Evolutionary conservation across 2,329 filamentous ascomycete species (phyloP).

Genomic region (Thielaviopsis euricoi): DNA sequence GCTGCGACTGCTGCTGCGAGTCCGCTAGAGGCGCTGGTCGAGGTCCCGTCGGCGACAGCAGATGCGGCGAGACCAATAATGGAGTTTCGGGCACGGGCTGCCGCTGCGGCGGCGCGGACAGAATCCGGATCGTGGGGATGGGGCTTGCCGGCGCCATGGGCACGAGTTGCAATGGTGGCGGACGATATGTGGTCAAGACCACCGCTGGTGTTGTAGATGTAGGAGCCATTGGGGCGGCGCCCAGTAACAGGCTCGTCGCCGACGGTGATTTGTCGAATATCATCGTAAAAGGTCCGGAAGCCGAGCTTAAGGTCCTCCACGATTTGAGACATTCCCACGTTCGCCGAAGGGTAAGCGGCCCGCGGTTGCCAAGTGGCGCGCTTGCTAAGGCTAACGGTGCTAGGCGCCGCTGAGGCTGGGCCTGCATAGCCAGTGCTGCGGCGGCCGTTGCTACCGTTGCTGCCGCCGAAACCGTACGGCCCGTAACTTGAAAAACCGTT

Average conservation of each 20-base stretch:
- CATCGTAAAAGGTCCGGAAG: conserved; percentile 86
- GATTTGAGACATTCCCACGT: conserved; percentile 50
- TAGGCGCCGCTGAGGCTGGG: conserved; percentile 15
- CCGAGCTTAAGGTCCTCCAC: conserved; percentile 81
- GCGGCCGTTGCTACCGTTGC: not conserved
- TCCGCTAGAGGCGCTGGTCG: not conserved
- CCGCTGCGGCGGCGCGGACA: conserved; percentile 25
- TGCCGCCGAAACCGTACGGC: conserved; percentile 2
- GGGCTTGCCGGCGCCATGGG: conserved; percentile 9
- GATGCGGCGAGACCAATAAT: conserved; percentile 9
- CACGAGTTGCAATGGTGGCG: conserved; percentile 4
- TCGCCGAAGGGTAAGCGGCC: conserved; percentile 22
- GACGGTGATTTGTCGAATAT: conserved; percentile 86
- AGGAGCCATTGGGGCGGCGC: conserved; percentile 14
- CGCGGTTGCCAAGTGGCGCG: conserved; percentile 44
- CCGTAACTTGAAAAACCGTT: conserved; percentile 6
- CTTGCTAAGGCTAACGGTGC: conserved; percentile 27
- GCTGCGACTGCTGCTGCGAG: not conserved
- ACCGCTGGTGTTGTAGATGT: conserved; percentile 6
- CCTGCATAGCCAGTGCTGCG: not conserved
- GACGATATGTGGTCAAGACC: not conserved
- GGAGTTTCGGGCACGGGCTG: conserved; percentile 21
- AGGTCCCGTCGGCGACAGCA: conserved; percentile 8
- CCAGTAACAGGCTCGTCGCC: conserved; percentile 74
- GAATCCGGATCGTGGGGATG: conserved; percentile 27